Conservation (phyloP, 1,284 basidiomycete species). For the Cutaneotrichosporon arboriforme region DNA sequence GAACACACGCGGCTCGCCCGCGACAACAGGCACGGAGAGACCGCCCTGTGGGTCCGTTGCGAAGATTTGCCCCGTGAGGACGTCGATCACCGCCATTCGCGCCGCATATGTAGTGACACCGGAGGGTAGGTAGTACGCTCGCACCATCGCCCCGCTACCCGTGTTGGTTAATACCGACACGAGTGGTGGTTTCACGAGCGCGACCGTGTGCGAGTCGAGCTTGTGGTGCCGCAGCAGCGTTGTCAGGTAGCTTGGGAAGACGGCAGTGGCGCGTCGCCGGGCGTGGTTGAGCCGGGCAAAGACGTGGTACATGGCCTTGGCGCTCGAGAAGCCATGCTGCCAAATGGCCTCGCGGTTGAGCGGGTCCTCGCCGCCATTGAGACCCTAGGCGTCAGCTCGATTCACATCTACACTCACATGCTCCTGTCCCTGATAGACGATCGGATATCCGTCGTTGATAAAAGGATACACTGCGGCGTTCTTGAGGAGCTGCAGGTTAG, state of each 20-base stretch:
- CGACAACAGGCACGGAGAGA: slow-evolving; percentile 31
- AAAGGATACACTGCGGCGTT: slow-evolving; percentile 51
- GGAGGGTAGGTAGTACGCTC: slow-evolving; percentile 29
- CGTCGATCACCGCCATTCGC: slow-evolving; percentile 57
- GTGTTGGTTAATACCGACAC: slow-evolving; percentile 62
- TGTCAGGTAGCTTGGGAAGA: slow-evolving; percentile 54
- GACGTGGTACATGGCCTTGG: slow-evolving; percentile 53
- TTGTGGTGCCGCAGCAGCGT: slow-evolving; percentile 53
- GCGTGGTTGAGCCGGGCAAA: slow-evolving; percentile 59
- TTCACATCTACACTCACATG: slow-evolving; percentile 26
- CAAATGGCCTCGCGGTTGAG: slow-evolving; percentile 48
- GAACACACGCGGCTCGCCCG: slow-evolving; percentile 40
- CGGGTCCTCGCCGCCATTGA: slow-evolving; percentile 50
- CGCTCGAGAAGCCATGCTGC: slow-evolving; percentile 49
- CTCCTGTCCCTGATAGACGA: slow-evolving; percentile 58
- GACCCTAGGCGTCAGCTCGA: slow-evolving; percentile 45
- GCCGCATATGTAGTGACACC: slow-evolving; percentile 49
- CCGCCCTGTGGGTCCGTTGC: slow-evolving; percentile 52
- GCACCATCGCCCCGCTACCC: slow-evolving; percentile 51
- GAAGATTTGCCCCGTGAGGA: slow-evolving; percentile 55
- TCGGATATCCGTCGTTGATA: slow-evolving; percentile 54
- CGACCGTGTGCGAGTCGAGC: slow-evolving; percentile 51
- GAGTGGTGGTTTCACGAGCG: slow-evolving; percentile 61
- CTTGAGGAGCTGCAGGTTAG: slow-evolving; percentile 38
- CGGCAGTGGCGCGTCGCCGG: slow-evolving; percentile 56